Conservation (phyloP, 2,329 filamentous ascomycete species). For the Plenodomus tracheiphilus region DNA sequence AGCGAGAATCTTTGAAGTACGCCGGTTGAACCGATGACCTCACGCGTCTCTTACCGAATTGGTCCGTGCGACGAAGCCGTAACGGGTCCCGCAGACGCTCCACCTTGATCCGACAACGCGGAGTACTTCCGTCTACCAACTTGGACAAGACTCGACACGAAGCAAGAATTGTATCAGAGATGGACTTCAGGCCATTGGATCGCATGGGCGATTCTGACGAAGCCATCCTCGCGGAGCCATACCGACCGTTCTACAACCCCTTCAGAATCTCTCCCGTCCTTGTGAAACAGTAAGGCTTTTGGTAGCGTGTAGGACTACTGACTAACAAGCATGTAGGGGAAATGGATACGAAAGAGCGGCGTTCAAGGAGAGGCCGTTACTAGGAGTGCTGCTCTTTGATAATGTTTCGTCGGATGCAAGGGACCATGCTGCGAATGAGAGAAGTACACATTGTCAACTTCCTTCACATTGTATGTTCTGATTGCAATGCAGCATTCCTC, state of each 20-base stretch:
- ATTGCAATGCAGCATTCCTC: constrained; percentile 63
- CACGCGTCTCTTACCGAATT: background rate
- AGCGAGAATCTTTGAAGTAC: no score
- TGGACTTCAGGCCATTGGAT: constrained; percentile 38
- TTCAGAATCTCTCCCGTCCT: constrained; percentile 53
- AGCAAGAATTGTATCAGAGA: no score
- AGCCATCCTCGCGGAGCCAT: constrained; percentile 43
- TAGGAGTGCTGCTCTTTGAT: constrained; percentile 72
- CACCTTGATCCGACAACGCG: background rate
- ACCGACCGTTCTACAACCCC: constrained; percentile 58
- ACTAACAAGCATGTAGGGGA: constrained; percentile 28
- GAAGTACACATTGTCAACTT: constrained; percentile 51
- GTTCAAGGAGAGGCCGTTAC: constrained; percentile 65
- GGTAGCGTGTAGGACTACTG: background rate
- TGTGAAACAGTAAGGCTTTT: constrained; percentile 43
- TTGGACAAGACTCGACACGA: background rate
- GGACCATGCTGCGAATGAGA: constrained; percentile 78
- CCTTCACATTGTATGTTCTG: background rate
- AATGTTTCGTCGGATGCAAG: constrained; percentile 75
- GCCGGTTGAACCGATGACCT: background rate
- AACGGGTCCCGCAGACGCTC: background rate
- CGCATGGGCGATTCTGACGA: constrained; percentile 35
- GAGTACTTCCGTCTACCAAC: background rate
- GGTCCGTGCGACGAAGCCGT: background rate
- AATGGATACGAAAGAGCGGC: constrained; percentile 49